A percentile compares a stretch with the other conserved stretches of the same genome.
Conservation (phyloP, 495 filamentous ascomycete species). For the Daldinia decipiens region DNA sequence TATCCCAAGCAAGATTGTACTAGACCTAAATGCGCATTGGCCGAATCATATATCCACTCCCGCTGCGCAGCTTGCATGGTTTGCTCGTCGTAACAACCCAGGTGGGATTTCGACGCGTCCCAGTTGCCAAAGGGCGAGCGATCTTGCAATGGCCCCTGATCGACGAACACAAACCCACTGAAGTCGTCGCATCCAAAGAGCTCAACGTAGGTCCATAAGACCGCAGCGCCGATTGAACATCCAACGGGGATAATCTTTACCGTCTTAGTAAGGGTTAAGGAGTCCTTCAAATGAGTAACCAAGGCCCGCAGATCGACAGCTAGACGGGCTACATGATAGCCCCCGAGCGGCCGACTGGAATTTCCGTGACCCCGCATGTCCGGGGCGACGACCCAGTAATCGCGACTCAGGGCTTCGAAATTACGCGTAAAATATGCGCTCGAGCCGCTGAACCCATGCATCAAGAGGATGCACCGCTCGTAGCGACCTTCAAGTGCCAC, state of each 20-base stretch:
- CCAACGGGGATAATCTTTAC: constrained; percentile 50
- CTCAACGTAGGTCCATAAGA: constrained; percentile 58
- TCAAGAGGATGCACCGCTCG: constrained; percentile 45
- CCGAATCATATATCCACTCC: constrained; percentile 42
- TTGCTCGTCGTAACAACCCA: constrained; percentile 52
- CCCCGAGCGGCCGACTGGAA: constrained; percentile 48
- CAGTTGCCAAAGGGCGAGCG: constrained; percentile 44
- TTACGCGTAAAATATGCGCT: constrained; percentile 57
- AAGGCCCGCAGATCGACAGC: constrained; percentile 55
- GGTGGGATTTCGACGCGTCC: constrained; percentile 47
- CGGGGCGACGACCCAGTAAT: constrained; percentile 53
- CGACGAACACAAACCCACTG: constrained; percentile 54
- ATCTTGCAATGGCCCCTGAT: constrained; percentile 61
- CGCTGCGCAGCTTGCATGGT: constrained; percentile 51
- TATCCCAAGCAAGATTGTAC: constrained; percentile 58
- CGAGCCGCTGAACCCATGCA: constrained; percentile 61
- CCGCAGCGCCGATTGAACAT: constrained; percentile 58
- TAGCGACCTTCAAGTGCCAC: constrained; percentile 5
- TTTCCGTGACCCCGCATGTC: constrained; percentile 59
- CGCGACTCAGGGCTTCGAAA: constrained; percentile 36
- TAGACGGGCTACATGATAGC: constrained; percentile 59
- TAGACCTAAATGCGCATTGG: constrained; percentile 46
- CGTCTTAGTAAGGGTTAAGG: not conserved
- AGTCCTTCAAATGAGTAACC: constrained; percentile 39
- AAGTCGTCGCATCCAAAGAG: constrained; percentile 52